Evolutionary conservation across 371 early-diverging fungal species (phyloP), one percentile per base, ranked within the genome.

Genomic region (Mucor plumbeus): DNA sequence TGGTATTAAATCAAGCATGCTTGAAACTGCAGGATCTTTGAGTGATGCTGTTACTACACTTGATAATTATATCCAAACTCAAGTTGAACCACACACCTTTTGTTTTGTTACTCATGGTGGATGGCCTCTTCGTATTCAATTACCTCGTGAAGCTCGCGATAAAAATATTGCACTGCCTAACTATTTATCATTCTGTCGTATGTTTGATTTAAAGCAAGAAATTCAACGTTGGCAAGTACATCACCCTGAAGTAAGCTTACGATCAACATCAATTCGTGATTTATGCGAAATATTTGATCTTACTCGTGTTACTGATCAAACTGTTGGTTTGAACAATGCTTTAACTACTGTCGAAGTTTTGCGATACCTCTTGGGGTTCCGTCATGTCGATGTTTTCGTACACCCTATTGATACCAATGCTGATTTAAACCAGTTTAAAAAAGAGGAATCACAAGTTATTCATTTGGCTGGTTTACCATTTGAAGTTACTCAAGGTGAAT

Each of bases 81-180:
- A 89, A 65, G 87, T 91, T 19, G 76, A 83, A 34, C 76, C 77
- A n/a, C 81, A 84, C 41, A 80, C 81, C 9, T 92, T 92, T 73
- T 90, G 91, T 62, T 90, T 93, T 70, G 89, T 90, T 11, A 89
- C 91, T 0, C 92, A 92, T 72, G 91, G 91, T 14, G 91, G 89
- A 5, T 89, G 90, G 90, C 87, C 88, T 35, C 71, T 93, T 50
- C 86, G 91, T 35, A 90, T 87, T 67, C 91, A 92, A 67, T 72
- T 93, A 1, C 83, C 85, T n/a, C 77, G 91, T 9, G 92, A 93
- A 70, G 86, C 90, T 14, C 74, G 85, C 35, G 90, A 90, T 61
- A 93, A 93, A 73, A 72, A 75, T 7, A 79, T 93, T n/a, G 73
- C 78, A 7, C 66, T 93, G 8, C 88, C 91, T 3, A 64, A 65